Evolutionary conservation across 208 protist species (phyloP), one percentile per base, ranked within the genome.

Genomic region (Trypanosoma platydactyli): DNA sequence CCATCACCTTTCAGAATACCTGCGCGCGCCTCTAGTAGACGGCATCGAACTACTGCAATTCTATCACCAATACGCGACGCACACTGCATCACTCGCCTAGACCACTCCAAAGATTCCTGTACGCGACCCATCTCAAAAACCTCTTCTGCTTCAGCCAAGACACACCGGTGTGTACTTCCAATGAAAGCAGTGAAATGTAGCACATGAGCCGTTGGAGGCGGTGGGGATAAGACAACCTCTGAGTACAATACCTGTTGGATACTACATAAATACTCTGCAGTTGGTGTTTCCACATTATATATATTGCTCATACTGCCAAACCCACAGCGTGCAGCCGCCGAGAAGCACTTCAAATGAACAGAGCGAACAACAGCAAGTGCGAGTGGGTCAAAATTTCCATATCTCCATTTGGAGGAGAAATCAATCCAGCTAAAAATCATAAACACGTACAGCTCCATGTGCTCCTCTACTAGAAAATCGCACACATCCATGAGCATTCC

Each of bases 391-490:
- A 46, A 64, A 46, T 25, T 22, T 35, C 59, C 76, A 35, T 81
- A 82, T 25, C 73, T 75, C 35, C 79, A 76, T 30, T 62, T 38
- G 11, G 79, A 78, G 13, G 73, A 59, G 51, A 95, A 86, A 45
- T 85, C 73, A 27, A 86, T 54, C 85, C 86, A 92, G 27, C 71
- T 66, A 40, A 80, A 77, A 6, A 92, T 62, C 6, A 86, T 61
- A 57, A 92, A 92, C 25, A 67, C 51, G 75, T 79, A 83, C 16
- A 59, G 69, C 62, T 92, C 84, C 46, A 83, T 63, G 45, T 56
- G n/a, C 2, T 73, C 52, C 48, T 68, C 41, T 3, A 82, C 22
- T 20, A 87, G 64, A 58, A 80, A 91, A 24, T 86, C 70, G 29
- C 70, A 75, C 0, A 94, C 59, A 4, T 88, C 69, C 15, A 94